Evolutionary conservation across 2,329 filamentous ascomycete genomes (phyloP), one percentile per base, ranked within the genome.

Genomic region (Apiospora phragmitis): DNA sequence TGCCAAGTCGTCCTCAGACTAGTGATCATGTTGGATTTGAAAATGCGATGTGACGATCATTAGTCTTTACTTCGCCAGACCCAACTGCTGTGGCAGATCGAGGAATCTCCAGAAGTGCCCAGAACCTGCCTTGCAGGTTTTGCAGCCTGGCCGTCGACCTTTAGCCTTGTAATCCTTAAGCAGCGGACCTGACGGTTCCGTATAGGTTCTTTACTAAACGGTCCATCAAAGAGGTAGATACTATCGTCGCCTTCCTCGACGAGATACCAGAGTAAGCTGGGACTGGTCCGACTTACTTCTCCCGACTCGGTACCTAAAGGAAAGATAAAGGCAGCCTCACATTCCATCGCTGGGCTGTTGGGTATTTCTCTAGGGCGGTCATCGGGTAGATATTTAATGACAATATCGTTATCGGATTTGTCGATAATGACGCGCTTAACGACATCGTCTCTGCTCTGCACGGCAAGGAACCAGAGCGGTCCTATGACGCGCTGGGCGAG

Each of bases 401-500:
- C 32, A 12, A 24, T 38, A 38, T 62, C 55, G 0, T n/a, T 9
- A n/a, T 67, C 38, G 9, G 43, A 45, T 38, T 68, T 78, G 32
- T 80, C 77, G 6, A 88, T 72, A 51, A 87, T 82, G 12, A 85
- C 73, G 29, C 85, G 80, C 73, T 79, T 81, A 11, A 69, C 67
- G 38, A 8, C 59, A 4, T 73, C 75, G 4, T 6, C 65, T n/a
- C 3, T 43, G 35, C 29, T 3, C 0, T 74, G 72, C 14, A 70
- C 76, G 76, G 80, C 76, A 62, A 75, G 76, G 69, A 83, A 91
- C 93, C 93, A 97, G 7, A 93, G 79, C 5, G 89, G 83, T 0
- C 90, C 91, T 18, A 95, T 82, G 0, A 91, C 90, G 11, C 87
- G 85, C 68, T 88, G 83, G 6, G 88, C 85, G 6, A 87, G 84